Percentiles rank a stretch among this genome's conserved stretches.
phyloP scores from a whole-genome alignment of 2,329 filamentous ascomycete species.

The Xylariaceae sp. region DNA sequence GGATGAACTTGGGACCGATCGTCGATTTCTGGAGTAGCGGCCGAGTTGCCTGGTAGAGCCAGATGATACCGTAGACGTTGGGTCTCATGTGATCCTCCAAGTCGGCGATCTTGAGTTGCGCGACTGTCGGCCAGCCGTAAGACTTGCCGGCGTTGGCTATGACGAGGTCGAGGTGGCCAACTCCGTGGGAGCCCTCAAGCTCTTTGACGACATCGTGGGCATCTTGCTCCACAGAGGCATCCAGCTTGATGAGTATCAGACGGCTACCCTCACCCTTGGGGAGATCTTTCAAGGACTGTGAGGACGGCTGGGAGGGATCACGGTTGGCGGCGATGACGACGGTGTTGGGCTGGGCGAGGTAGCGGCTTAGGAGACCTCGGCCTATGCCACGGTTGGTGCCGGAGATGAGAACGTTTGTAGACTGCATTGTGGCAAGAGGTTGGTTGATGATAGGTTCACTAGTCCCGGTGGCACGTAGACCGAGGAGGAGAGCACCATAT shows the following conservation, averaged over 20 bases:
- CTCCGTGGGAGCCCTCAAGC: constrained; percentile 19
- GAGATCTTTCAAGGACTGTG: constrained; percentile 17
- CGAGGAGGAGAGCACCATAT: too few relatives aligned
- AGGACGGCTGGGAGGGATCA: constrained; percentile 6
- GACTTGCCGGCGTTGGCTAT: constrained; percentile 39
- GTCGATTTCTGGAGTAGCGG: constrained; percentile 27
- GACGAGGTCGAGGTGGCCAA: constrained; percentile 33
- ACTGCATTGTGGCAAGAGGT: too few relatives aligned
- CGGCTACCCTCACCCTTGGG: constrained; percentile 20
- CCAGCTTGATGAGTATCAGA: constrained; percentile 29
- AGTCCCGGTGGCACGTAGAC: too few relatives aligned
- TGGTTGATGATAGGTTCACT: too few relatives aligned
- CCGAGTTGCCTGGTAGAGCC: constrained; percentile 34
- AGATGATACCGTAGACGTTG: constrained; percentile 33
- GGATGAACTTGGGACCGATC: constrained; percentile 25
- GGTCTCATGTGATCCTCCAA: constrained; percentile 29
- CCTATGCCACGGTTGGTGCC: constrained; percentile 21
- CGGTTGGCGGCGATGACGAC: constrained; percentile 24
- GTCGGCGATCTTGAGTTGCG: constrained; percentile 25
- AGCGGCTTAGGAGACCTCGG: constrained; percentile 13
- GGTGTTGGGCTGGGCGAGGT: constrained; percentile 33
- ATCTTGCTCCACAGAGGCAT: constrained; percentile 22
- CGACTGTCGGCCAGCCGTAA: constrained; percentile 22
- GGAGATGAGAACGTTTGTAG: constrained; percentile 4
- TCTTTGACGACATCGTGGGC: constrained; percentile 19